These are phyloP conservation scores for Aegilops speltoides DNA, from an alignment of 176 grass and related monocot genomes.

Conservation along the genomic window DNA sequence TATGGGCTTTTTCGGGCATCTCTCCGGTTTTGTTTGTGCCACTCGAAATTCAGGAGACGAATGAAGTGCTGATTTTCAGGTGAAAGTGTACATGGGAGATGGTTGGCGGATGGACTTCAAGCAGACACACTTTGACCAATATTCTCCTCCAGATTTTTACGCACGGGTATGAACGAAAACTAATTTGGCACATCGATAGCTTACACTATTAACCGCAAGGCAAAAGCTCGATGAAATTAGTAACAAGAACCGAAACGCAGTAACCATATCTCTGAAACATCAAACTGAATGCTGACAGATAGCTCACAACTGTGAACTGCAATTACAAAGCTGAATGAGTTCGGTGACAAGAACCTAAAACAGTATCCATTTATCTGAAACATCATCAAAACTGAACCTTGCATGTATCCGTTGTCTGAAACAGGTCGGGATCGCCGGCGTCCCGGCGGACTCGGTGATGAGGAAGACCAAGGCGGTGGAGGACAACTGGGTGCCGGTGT, in stretches of 20 bases:
- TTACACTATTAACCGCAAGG: background rate
- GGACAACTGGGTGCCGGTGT: constrained; percentile 88
- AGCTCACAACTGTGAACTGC: no score
- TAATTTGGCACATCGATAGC: background rate
- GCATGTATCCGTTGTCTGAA: background rate
- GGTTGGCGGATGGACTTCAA: constrained; percentile 91
- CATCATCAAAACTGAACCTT: background rate
- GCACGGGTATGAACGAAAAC: constrained; percentile 42
- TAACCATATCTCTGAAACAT: no score
- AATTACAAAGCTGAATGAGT: no score
- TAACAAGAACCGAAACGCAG: background rate
- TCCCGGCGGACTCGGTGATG: constrained; percentile 60
- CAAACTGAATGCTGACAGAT: no score
- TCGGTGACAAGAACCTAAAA: background rate
- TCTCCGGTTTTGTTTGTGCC: background rate
- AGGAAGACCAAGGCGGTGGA: constrained; percentile 71
- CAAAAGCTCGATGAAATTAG: background rate
- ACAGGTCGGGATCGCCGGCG: constrained; percentile 84
- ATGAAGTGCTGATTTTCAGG: constrained; percentile 33
- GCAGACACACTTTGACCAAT: constrained; percentile 79
- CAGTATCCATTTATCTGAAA: background rate
- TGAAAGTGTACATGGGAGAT: constrained; percentile 96
- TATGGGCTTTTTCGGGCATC: background rate
- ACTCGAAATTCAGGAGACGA: background rate
- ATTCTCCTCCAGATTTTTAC: constrained; percentile 95